Percentiles rank a stretch among this genome's conserved stretches.
These are phyloP conservation scores for Blastobotrys buckinghamii DNA, from an alignment of 1,139 yeast species.

Conservation along the genomic window DNA sequence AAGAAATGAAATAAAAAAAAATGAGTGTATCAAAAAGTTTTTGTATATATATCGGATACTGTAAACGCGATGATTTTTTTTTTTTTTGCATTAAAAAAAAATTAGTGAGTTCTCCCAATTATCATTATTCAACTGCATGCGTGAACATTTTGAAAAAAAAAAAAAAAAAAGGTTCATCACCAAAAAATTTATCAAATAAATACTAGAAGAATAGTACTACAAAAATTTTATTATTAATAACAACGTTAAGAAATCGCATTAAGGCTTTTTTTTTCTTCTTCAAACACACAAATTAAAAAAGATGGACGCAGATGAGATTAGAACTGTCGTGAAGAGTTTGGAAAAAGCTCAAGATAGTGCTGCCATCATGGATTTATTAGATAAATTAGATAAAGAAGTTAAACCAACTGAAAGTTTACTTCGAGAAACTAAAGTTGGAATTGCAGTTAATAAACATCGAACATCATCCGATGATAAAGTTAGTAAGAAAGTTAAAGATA, in stretches of 20 bases:
- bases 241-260: neutral
- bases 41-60: no score
- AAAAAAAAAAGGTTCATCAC: no score
- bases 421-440: conserved; percentile 96
- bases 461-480: conserved; percentile 62
- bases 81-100: neutral
- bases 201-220: no score
- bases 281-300: no score
- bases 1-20: neutral
- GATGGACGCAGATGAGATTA: conserved; percentile 62
- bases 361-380: conserved; percentile 61
- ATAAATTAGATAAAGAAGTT: conserved; percentile 63
- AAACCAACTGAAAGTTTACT: conserved; percentile 79
- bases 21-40: neutral
- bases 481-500: conserved; percentile 64
- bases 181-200: no score
- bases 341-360: conserved; percentile 70
- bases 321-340: conserved; percentile 59
- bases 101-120: no score
- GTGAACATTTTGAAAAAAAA: neutral
- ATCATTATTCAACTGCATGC: no score
- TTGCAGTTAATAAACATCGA: conserved; percentile 85
- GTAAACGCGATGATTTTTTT: no score
- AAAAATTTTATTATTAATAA: no score
- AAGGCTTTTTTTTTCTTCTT: no score